Evolutionary conservation across 2,329 filamentous ascomycete species (phyloP).

Genomic region (Cryphonectria parasitica): DNA sequence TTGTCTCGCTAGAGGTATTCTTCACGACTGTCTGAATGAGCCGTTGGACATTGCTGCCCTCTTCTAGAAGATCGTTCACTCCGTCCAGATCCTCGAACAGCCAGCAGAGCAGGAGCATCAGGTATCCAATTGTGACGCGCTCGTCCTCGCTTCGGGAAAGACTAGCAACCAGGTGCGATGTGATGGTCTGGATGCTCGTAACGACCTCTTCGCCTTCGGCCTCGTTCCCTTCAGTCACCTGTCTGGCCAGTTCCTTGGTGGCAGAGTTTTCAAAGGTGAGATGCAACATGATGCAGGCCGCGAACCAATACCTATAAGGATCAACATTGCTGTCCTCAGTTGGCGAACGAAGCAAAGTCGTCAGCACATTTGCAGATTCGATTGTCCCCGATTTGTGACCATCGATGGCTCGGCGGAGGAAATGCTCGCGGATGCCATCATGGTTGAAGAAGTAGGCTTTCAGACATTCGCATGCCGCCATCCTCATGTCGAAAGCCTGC

Average conservation of each 20-base stretch:
- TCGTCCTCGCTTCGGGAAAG: constrained; percentile 78
- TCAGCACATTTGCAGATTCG: constrained; percentile 86
- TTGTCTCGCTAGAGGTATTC: constrained; percentile 62
- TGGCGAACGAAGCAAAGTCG: constrained; percentile 73
- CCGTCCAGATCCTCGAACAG: constrained; percentile 90
- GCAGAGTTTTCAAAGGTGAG: constrained; percentile 78
- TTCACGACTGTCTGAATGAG: constrained; percentile 74
- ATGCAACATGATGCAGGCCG: constrained; percentile 83
- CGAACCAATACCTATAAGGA: constrained; percentile 89
- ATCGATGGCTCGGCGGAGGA: constrained; percentile 85
- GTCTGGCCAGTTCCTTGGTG: constrained; percentile 79
- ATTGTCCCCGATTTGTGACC: constrained; percentile 78
- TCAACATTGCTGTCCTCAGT: constrained; percentile 68
- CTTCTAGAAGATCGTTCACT: constrained; percentile 89
- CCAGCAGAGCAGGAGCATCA: constrained; percentile 89
- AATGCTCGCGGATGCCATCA: constrained; percentile 79
- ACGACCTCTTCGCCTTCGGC: constrained; percentile 91
- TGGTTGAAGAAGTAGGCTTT: constrained; percentile 91
- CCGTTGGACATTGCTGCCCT: constrained; percentile 90
- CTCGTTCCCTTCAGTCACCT: constrained; percentile 85
- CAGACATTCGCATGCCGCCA: constrained; percentile 86
- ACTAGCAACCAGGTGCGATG: constrained; percentile 81
- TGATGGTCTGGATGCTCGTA: constrained; percentile 86
- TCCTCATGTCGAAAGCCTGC: constrained; percentile 76
- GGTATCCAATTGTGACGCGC: constrained; percentile 78